Conservation (phyloP, 139 green algal genomes). For the Helicosporidium sp. region DNA sequence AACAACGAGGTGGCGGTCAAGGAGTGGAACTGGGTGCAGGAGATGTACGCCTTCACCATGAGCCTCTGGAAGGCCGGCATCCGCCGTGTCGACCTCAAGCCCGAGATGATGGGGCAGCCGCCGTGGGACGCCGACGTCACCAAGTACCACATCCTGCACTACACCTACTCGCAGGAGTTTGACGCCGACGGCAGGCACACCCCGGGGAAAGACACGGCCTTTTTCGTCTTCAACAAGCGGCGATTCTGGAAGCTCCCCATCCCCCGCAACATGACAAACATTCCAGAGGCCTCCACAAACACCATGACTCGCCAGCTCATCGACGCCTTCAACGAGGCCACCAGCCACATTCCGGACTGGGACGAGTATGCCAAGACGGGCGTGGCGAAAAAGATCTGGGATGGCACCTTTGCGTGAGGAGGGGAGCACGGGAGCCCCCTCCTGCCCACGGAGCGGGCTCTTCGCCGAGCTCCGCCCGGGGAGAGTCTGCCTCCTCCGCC, state of each 20-base stretch:
- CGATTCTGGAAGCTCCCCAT: no score
- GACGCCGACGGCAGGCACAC: conserved; percentile 34
- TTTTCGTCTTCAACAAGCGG: no score
- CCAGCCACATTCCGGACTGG: conserved; percentile 52
- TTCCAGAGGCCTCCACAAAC: no score
- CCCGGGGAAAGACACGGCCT: no score
- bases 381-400: conserved; percentile 23
- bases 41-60: conserved; percentile 87
- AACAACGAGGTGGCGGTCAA: conserved; percentile 9
- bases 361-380: conserved; percentile 48
- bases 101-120: conserved; percentile 53
- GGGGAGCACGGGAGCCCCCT: no score
- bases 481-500: no score
- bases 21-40: conserved; percentile 60
- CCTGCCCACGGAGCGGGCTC: no score
- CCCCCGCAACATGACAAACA: no score
- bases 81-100: conserved; percentile 30
- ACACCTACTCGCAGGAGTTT: conserved; percentile 88
- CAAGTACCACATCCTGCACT: conserved; percentile 76
- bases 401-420: conserved; percentile 26
- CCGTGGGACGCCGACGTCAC: conserved; percentile 50
- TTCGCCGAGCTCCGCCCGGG: no score
- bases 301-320: no score
- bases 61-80: conserved; percentile 36
- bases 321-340: no score